Evolutionary conservation across 129 eudicot species (phyloP).

Genomic region (Chrysanthemum seticuspe): DNA sequence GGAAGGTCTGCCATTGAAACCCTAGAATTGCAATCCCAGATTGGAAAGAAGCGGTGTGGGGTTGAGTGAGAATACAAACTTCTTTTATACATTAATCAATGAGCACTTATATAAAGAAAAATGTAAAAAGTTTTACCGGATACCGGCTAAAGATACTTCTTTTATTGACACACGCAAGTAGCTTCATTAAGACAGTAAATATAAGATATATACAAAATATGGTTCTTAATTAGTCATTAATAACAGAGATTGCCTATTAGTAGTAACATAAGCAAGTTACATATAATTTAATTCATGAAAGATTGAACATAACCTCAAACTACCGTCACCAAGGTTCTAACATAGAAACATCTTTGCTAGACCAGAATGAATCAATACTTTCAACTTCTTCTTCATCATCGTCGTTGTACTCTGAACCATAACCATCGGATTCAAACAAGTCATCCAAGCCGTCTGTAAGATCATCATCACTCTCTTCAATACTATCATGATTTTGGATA

Average conservation of each 20-base stretch:
- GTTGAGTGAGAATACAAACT: not conserved
- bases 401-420: constrained; percentile 30
- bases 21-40: not conserved
- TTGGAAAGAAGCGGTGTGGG: not conserved
- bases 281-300: not conserved
- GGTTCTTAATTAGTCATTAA: not conserved
- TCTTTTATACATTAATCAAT: not conserved
- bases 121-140: no score
- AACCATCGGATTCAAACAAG: constrained; percentile 51
- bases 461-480: constrained; percentile 39
- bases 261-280: constrained; percentile 5
- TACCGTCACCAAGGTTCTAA: constrained; percentile 63
- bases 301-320: not conserved
- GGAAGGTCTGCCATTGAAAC: no score
- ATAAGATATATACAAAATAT: no score
- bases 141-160: no score
- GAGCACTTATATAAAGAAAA: not conserved
- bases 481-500: constrained; percentile 30
- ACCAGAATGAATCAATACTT: constrained; percentile 46
- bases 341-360: constrained; percentile 29
- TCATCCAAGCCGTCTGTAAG: constrained; percentile 60
- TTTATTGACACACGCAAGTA: no score
- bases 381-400: constrained; percentile 43
- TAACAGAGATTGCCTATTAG: not conserved
- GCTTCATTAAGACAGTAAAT: no score